phyloP scores from a whole-genome alignment of 352 stramenopile species.

The Phytopythium aichiense region DNA sequence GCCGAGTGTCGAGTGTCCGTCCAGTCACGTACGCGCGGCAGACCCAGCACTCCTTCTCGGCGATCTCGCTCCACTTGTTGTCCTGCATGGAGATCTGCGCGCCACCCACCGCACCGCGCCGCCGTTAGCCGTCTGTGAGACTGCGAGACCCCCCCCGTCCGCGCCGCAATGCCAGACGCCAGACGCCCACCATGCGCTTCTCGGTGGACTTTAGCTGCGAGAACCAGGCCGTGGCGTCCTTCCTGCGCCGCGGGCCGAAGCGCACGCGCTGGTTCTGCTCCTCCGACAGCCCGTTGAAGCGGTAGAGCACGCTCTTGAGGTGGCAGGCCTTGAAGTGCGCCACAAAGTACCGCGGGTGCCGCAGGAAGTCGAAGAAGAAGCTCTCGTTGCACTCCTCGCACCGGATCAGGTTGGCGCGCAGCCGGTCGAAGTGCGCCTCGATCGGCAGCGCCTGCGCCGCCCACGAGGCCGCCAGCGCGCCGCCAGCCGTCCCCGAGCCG shows the following conservation, averaged over 20 bases:
- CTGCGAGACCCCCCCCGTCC: not conserved
- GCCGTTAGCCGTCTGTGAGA: too few relatives aligned
- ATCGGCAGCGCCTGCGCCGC: constrained; percentile 25
- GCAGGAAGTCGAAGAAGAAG: constrained; percentile 80
- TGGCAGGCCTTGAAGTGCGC: constrained; percentile 79
- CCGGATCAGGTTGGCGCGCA: constrained; percentile 65
- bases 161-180: too few relatives aligned
- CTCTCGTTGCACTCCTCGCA: constrained; percentile 80
- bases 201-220: constrained; percentile 80
- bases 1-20: too few relatives aligned
- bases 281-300: constrained; percentile 68
- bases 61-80: constrained; percentile 83
- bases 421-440: constrained; percentile 59
- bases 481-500: not conserved
- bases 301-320: constrained; percentile 74
- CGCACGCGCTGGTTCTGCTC: constrained; percentile 72
- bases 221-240: constrained; percentile 70
- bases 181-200: constrained; percentile 47
- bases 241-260: constrained; percentile 64
- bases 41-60: constrained; percentile 67
- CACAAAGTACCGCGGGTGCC: constrained; percentile 75
- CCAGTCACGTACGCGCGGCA: constrained; percentile 59
- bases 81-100: constrained; percentile 83
- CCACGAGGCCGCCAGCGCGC: not conserved
- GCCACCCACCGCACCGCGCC: too few relatives aligned